phyloP scores from a whole-genome alignment of 2,329 filamentous ascomycete species.

The Colletotrichum sp. region DNA sequence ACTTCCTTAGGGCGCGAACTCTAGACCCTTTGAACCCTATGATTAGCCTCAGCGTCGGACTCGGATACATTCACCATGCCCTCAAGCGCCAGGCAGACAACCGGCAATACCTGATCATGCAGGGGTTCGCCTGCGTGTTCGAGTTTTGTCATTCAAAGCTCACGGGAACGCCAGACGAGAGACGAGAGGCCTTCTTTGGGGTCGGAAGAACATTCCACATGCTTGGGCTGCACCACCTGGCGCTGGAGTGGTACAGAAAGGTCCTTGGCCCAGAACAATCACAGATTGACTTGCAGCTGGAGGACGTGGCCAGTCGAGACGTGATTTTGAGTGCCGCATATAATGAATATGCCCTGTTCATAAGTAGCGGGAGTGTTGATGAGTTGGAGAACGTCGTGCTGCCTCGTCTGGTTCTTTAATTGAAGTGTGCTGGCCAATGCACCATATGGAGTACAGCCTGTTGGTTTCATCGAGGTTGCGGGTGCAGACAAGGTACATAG shows the following conservation, averaged over 20 bases:
- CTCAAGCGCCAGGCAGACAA: conserved; percentile 92
- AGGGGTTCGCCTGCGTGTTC: conserved; percentile 82
- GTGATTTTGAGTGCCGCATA: conserved; percentile 15
- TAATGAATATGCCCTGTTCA: conserved; percentile 28
- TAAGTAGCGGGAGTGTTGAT: conserved; percentile 26
- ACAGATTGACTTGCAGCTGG: background rate
- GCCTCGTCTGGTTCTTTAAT: conserved; percentile 2
- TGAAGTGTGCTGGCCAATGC: background rate
- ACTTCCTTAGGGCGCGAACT: conserved; percentile 80
- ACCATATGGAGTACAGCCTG: background rate
- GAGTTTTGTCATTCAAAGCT: conserved; percentile 71
- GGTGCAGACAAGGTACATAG: background rate
- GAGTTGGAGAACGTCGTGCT: conserved; percentile 7
- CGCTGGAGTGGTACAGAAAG: conserved; percentile 19
- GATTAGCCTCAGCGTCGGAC: conserved; percentile 80
- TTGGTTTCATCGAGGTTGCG: background rate
- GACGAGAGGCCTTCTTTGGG: conserved; percentile 84
- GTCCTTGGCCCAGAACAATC: background rate
- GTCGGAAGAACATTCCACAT: conserved; percentile 75
- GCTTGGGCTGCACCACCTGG: conserved; percentile 25
- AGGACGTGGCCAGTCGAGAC: background rate
- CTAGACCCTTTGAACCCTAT: conserved; percentile 78
- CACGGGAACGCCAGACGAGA: conserved; percentile 40
- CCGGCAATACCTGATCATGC: conserved; percentile 83
- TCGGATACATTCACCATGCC: conserved; percentile 86